Evolutionary conservation across 1,284 basidiomycete species (phyloP), one percentile per base, ranked within the genome.

Genomic region (Cutaneotrichosporon cutaneum): DNA sequence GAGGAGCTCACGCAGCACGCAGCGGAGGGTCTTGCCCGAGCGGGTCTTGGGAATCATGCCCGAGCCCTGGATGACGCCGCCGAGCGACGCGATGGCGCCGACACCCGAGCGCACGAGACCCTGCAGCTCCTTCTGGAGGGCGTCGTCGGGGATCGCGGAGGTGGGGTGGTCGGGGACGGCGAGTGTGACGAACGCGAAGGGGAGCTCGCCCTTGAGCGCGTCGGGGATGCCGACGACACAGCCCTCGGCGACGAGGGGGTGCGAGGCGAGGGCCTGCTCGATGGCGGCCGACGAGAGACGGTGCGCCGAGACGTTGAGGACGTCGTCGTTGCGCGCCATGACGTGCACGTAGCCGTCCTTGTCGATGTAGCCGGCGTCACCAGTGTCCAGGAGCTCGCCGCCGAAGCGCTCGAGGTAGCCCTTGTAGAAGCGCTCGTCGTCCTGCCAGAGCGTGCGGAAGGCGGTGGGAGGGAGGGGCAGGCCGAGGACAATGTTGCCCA

Each of bases 331-430:
- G 70, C 94, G 88, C 52, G 94, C 93, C 81, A 92, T 93, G 81
- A 97, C 95, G 90, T 91, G 93, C 74, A 92, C 92, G 81, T 97
- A 97, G 11, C 94, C 94, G 72, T 97, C 87, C 74, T 90, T 86
- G 77, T 97, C 94, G 51, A 93, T 85, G 48, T 88, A 89, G 27
- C 92, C 94, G 59, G 94, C 94, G 72, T 97, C 94, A 30, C 94
- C 94, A 3, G 94, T 97, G 81, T 90, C 95, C 85, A 92, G 13
- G 30, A 56, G 60, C 56, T 63, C 54, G 50, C 59, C 56, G 51
- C 56, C 44, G 33, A 66, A 66, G 57, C 74, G 85, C 79, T 84
- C 85, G 87, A 96, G 90, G 83, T 96, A 96, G 27, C 91, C 94
- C 52, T 94, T 92, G 42, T 94, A 82, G 78, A 89, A 92, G 52